phyloP scores from a whole-genome alignment of 2,329 filamentous ascomycete genomes.

The Pleomassaria siparia region DNA sequence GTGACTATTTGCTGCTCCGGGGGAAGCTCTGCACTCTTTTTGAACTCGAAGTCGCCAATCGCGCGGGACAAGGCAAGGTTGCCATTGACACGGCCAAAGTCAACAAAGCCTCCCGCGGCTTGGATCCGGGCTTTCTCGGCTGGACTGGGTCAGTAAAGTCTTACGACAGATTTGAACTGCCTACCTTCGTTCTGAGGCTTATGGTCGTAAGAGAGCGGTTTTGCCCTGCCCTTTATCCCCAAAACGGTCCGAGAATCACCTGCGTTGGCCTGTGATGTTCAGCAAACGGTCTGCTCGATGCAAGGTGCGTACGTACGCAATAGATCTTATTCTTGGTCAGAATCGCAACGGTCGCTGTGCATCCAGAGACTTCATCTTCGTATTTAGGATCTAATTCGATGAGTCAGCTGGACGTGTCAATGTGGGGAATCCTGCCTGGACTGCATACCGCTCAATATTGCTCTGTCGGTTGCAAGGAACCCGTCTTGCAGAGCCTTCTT shows the following conservation, averaged over 20 bases:
- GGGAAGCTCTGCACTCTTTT: conserved; percentile 94
- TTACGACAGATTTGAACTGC: conserved; percentile 4
- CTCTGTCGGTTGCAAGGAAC: conserved; percentile 92
- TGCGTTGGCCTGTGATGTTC: conserved; percentile 75
- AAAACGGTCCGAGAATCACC: conserved; percentile 94
- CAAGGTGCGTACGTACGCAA: conserved; percentile 68
- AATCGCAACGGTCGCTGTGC: conserved; percentile 89
- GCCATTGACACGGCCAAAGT: conserved; percentile 97
- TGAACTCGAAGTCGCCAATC: conserved; percentile 99
- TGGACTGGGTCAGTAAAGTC: conserved; percentile 44
- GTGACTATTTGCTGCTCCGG: conserved; percentile 99
- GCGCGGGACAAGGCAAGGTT: conserved; percentile 95
- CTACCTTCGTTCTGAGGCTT: conserved; percentile 97
- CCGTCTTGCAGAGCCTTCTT: conserved; percentile 97
- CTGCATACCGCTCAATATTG: conserved; percentile 85
- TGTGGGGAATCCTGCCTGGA: background rate
- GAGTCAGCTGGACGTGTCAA: conserved; percentile 28
- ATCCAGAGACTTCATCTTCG: conserved; percentile 96
- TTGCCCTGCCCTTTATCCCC: conserved; percentile 94
- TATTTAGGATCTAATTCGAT: conserved; percentile 79
- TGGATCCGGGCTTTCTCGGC: conserved; percentile 95
- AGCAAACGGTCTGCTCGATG: conserved; percentile 8
- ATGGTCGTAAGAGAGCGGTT: conserved; percentile 98
- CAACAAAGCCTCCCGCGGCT: conserved; percentile 94
- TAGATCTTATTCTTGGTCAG: conserved; percentile 91